Conservation (phyloP, 73 alveolate genomes). For the Paramecium octaurelia region DNA sequence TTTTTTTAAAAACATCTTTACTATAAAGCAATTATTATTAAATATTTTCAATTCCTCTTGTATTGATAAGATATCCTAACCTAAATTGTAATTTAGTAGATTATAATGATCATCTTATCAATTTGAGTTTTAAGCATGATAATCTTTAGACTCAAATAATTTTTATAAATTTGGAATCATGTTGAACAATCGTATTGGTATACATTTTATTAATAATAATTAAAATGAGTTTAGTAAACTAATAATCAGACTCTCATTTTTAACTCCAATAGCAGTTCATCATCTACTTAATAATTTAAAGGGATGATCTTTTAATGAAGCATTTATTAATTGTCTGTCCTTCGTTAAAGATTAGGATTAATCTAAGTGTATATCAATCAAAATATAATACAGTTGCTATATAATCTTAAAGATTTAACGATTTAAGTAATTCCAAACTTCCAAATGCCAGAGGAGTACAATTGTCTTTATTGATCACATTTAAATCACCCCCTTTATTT, state of each 20-base stretch:
- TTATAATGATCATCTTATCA: no score
- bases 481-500: slow-evolving; percentile 19
- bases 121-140: no score
- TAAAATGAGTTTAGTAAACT: not conserved
- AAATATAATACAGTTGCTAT: not conserved
- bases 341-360: not conserved
- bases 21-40: no score
- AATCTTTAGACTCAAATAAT: not conserved
- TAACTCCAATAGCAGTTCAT: not conserved
- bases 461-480: slow-evolving; percentile 16
- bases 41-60: no score
- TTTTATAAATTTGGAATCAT: not conserved
- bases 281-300: not conserved
- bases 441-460: slow-evolving; percentile 58
- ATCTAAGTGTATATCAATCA: not conserved
- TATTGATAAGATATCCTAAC: no score
- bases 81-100: not conserved
- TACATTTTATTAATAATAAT: not conserved
- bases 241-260: not conserved
- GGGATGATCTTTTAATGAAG: not conserved
- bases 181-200: not conserved
- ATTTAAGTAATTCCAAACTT: not conserved
- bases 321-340: not conserved
- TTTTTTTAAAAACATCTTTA: no score
- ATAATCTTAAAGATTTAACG: not conserved